A percentile compares a stretch with the other conserved stretches of the same genome.
These are phyloP conservation scores for Colletotrichum incanum DNA, from an alignment of 2,329 filamentous ascomycete species.

Conservation along the genomic window DNA sequence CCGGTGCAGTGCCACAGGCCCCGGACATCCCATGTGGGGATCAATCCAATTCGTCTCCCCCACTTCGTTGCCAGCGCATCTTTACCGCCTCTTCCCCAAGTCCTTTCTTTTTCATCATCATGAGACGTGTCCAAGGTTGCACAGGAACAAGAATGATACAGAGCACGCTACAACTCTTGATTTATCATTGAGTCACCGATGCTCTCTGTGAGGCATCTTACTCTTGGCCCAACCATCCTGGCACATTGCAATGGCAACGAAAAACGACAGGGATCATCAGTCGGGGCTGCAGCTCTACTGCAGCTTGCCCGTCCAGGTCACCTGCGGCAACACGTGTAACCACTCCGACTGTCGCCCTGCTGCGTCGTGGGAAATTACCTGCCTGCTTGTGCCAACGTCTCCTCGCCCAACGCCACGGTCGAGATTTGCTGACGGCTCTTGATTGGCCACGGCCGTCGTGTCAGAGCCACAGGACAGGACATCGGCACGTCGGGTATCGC, in stretches of 20 bases:
- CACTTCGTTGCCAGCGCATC: constrained; percentile 35
- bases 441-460: constrained; percentile 12
- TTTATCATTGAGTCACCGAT: not conserved
- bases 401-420: constrained; percentile 13
- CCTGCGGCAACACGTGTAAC: constrained; percentile 43
- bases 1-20: not conserved
- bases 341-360: constrained; percentile 29
- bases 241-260: not conserved
- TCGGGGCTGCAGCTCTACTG: constrained; percentile 33
- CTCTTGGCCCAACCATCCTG: not conserved
- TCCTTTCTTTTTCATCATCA: constrained; percentile 14
- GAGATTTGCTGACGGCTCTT: constrained; percentile 3
- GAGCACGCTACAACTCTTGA: not conserved
- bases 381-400: constrained; percentile 1
- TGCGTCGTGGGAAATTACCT: constrained; percentile 27
- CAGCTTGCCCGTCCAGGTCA: constrained; percentile 33
- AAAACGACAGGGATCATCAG: constrained; percentile 32
- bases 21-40: constrained; percentile 7
- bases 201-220: not conserved
- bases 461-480: not conserved
- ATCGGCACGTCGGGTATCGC: constrained; percentile 25
- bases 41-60: constrained; percentile 20
- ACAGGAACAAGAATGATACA: constrained; percentile 1
- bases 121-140: constrained; percentile 1
- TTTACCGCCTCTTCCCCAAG: constrained; percentile 31